Base-by-base conservation (phyloP, 1,284 basidiomycete genomes). In the Cryptococcus floricola region DNA sequence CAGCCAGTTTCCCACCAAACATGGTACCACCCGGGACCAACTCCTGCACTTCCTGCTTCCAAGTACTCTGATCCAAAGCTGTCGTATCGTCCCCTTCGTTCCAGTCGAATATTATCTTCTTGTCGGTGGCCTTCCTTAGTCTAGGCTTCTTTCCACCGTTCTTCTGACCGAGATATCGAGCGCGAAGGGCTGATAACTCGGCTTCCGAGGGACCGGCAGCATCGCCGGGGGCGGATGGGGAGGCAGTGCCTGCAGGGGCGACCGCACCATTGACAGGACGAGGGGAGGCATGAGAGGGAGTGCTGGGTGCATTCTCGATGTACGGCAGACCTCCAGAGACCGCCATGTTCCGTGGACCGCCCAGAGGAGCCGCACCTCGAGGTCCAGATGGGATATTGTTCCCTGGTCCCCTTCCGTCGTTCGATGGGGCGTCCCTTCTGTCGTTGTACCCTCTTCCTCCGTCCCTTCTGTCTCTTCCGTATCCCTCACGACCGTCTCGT, bases 91-190 rank as follows among this genome's bases (percentile, higher is more conserved):
- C 93, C 70, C 87, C 87, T 49, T 87, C 86, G 68, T 92, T 93
- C 94, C 95, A 98, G 73, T 98, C 95, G 70, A 99, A 98, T n/a
- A 94, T 87, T 73, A 97, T 92, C 76, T 95, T 95, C 74, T 92
- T 88, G 72, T 94, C 91, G 66, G 62, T 59, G 27, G 88, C 89
- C 77, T 93, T 95, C 54, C 91, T 85, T 65, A 92, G 87, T 77
- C 90, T 90, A 44, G 89, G 87, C 78, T 94, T 94, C 82, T 93
- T 93, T 77, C 87, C 88, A 75, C 89, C 88, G 18, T 63, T 56
- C 50, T 63, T 60, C 54, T 70, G 57, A 8, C 93, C 93, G 23
- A 97, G 85, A 73, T 97, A 96, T 34, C 92, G 84, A 27, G 89
- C 88, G 12, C 89, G 85, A 63, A 93, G 87, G 0, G 87, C 86